A percentile compares a stretch with the other conserved stretches of the same genome.
Conservation (phyloP, 192 early-diverging fungal genomes). For the Phlyctochytrium bullatum region DNA sequence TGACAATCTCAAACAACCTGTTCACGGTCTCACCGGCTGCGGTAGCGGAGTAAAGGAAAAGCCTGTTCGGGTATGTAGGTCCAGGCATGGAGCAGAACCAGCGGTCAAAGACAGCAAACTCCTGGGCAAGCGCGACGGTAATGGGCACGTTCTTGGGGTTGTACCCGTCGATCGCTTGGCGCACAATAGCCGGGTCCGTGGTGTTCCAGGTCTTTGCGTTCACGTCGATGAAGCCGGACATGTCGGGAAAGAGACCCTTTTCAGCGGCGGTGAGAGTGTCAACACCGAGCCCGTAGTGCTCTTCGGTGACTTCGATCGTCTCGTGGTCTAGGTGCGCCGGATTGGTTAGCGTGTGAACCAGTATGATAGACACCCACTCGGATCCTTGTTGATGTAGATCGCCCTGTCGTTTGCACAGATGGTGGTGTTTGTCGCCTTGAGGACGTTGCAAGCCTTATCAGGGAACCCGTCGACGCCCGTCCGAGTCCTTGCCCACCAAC, state of each 20-base stretch:
- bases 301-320: not conserved
- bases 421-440: not conserved
- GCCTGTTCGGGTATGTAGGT: slow-evolving; percentile 22
- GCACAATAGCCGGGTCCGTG: slow-evolving; percentile 3
- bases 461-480: slow-evolving; percentile 5
- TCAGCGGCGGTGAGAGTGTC: not conserved
- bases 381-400: not conserved
- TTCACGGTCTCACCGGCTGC: slow-evolving; percentile 11
- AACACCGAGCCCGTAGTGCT: not conserved
- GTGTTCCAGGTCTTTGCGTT: not conserved
- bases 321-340: not conserved
- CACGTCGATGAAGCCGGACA: not conserved
- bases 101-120: slow-evolving; percentile 21
- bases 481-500: slow-evolving; percentile 1
- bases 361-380: not conserved
- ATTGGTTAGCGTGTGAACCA: not conserved
- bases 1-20: not conserved
- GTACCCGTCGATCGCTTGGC: slow-evolving; percentile 10
- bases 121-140: slow-evolving; percentile 14
- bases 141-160: slow-evolving; percentile 20
- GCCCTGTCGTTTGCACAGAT: slow-evolving; percentile 1
- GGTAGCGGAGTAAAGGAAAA: slow-evolving; percentile 16
- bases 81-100: slow-evolving; percentile 31
- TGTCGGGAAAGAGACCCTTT: not conserved
- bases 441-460: slow-evolving; percentile 14